Base-by-base conservation (phyloP, 2,329 filamentous ascomycete genomes). In the Pestalotiopsis sp. region DNA sequence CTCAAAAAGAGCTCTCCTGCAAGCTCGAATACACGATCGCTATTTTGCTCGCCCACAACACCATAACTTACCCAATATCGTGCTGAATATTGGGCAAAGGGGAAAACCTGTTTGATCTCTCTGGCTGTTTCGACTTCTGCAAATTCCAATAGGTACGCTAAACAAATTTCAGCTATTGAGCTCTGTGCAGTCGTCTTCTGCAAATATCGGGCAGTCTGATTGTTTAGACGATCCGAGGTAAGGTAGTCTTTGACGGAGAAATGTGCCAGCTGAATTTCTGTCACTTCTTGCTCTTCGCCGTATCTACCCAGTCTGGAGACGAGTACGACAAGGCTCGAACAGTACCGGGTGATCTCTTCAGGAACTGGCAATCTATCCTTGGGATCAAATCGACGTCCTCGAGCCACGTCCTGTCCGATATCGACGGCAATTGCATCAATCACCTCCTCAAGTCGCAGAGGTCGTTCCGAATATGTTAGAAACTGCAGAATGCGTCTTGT, bases 191-290 rank as follows among this genome's bases (percentile, higher is more conserved):
- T 20, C 57, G 17, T 61, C 38, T 68, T 61, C 39, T 59, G 62
- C 67, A 75, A 65, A 20, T 58, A 20, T 5, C 27, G 27, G 6
- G 27, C 27, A 27, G 27, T 27, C 6, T 27, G 4, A 27, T 3
- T 39, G 14, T 23, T 66, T 66, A 3, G 70, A 41, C 70, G 71
- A 13, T 68, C 20, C 45, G 77, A 78, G 20, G 63, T 67, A 9
- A 78, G 69, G 65, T 76, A 79, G 39, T 78, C 76, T 68, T 76
- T 77, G 25, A 78, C 74, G 9, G 76, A 77, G 20, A 75, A 76
- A 73, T 81, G 77, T 6, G 76, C 75, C 9, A 79, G 70, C 39
- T 68, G 74, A 61, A 75, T 69, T 27, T 68, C 67, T 4, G 27
- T 27, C 4, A 39, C 20, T 20, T 13, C 69, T 52, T n/a, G 13